phyloP scores from a whole-genome alignment of 148 eudicot genomes.

The Rhododendron kiyosumense region DNA sequence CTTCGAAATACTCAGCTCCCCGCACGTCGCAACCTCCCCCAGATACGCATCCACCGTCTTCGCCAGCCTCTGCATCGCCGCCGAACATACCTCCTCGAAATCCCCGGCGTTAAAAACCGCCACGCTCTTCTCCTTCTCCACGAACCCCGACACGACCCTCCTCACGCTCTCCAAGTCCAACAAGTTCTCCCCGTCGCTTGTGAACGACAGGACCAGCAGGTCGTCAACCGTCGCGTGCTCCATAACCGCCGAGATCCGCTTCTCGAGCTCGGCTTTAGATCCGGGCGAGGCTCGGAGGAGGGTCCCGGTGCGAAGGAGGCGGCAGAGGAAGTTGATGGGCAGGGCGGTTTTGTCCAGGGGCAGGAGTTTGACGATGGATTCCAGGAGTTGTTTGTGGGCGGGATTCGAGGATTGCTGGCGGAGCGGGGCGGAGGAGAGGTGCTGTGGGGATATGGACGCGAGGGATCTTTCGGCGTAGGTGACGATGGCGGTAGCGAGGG shows the following conservation, averaged over 20 bases:
- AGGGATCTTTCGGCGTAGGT: conserved; percentile 71
- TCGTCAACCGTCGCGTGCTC: conserved; percentile 85
- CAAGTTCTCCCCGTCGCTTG: conserved; percentile 69
- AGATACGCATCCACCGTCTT: conserved; percentile 84
- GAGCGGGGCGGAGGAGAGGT: background rate
- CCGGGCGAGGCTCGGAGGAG: conserved; percentile 42
- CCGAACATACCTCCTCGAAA: conserved; percentile 56
- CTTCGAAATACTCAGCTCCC: conserved; percentile 74
- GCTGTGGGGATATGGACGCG: conserved; percentile 60
- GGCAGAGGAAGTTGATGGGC: conserved; percentile 73
- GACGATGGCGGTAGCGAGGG: conserved; percentile 67
- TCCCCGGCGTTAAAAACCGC: conserved; percentile 82
- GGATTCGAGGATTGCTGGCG: background rate
- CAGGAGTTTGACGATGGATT: conserved; percentile 51
- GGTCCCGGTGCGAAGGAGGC: conserved; percentile 66
- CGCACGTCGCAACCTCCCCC: conserved; percentile 67
- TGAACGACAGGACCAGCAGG: conserved; percentile 59
- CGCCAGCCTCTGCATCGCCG: conserved; percentile 63
- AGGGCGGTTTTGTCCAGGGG: conserved; percentile 71
- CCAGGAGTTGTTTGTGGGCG: conserved; percentile 47
- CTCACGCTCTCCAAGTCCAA: conserved; percentile 87
- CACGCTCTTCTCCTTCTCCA: conserved; percentile 77
- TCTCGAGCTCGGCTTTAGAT: conserved; percentile 71
- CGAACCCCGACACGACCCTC: conserved; percentile 66
- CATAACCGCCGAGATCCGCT: conserved; percentile 53